These are phyloP conservation scores for Stylosanthes scabra DNA, from an alignment of 331 rosid species.

Conservation along the genomic window DNA sequence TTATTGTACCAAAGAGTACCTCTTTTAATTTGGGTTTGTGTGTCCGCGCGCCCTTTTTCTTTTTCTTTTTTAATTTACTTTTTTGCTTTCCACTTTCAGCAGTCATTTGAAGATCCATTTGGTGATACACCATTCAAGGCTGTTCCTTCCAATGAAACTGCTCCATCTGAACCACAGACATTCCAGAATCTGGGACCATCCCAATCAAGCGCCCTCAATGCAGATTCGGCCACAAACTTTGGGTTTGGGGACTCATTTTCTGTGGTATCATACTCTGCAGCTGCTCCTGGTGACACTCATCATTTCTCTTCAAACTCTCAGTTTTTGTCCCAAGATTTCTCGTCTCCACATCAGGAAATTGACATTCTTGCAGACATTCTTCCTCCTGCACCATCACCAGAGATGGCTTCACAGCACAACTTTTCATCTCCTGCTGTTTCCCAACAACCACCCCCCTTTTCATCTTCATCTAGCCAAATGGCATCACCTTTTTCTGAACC, in stretches of 20 bases:
- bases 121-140: conserved; percentile 96
- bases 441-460: conserved; percentile 53
- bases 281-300: conserved; percentile 50
- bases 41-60: neutral
- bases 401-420: conserved; percentile 53
- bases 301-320: conserved; percentile 58
- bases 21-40: conserved; percentile 8
- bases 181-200: conserved; percentile 50
- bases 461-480: conserved; percentile 49
- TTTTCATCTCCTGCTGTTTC: conserved; percentile 47
- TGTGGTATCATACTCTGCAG: conserved; percentile 57
- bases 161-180: conserved; percentile 55
- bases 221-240: conserved; percentile 57
- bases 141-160: conserved; percentile 53
- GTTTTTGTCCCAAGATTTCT: conserved; percentile 60
- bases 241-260: conserved; percentile 78
- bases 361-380: conserved; percentile 94
- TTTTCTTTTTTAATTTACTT: no score
- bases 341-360: conserved; percentile 57
- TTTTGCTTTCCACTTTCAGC: conserved; percentile 41
- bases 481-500: conserved; percentile 50
- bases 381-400: conserved; percentile 80
- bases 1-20: neutral
- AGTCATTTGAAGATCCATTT: conserved; percentile 91
- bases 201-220: conserved; percentile 47